These are phyloP conservation scores for Penicillium lagena DNA, from an alignment of 495 filamentous ascomycete genomes.

Conservation along the genomic window DNA sequence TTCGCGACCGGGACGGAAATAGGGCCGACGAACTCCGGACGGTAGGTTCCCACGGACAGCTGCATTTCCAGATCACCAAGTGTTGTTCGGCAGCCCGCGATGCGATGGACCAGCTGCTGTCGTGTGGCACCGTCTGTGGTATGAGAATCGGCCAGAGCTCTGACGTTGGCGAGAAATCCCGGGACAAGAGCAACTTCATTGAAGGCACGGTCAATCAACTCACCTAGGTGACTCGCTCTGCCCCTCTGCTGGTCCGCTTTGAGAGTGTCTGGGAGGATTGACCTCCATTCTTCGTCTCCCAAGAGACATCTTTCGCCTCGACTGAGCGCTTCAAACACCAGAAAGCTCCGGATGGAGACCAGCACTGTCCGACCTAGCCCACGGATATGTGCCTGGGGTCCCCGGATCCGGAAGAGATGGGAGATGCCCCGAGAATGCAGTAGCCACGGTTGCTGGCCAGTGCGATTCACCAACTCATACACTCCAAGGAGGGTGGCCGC, in stretches of 20 bases:
- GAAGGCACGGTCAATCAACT: slow-evolving; percentile 18
- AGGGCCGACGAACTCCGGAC: neutral
- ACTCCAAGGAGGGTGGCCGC: slow-evolving; percentile 22
- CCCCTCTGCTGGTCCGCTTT: slow-evolving; percentile 8
- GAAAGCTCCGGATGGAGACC: slow-evolving; percentile 21
- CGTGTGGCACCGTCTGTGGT: too few species aligned
- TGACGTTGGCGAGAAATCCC: slow-evolving; percentile 14
- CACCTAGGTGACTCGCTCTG: slow-evolving; percentile 7
- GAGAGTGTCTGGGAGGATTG: slow-evolving; percentile 12
- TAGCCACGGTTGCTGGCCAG: slow-evolving; percentile 22
- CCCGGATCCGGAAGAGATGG: slow-evolving; percentile 21
- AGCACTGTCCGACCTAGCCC: slow-evolving; percentile 25
- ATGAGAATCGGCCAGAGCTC: slow-evolving; percentile 1
- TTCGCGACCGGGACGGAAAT: neutral
- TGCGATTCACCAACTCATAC: slow-evolving; percentile 26
- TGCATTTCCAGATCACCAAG: neutral
- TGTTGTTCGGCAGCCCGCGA: too few species aligned
- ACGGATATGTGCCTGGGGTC: slow-evolving; percentile 14
- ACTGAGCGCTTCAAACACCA: slow-evolving; percentile 22
- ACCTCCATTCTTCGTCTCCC: slow-evolving; percentile 20
- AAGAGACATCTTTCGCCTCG: slow-evolving; percentile 24
- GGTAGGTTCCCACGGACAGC: neutral
- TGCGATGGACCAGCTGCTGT: too few species aligned
- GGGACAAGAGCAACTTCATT: slow-evolving; percentile 18
- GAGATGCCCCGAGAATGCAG: slow-evolving; percentile 29